Percentiles rank a stretch among this genome's conserved stretches.
phyloP scores from a whole-genome alignment of 306 rosid genomes.

The Vicia faba region DNA sequence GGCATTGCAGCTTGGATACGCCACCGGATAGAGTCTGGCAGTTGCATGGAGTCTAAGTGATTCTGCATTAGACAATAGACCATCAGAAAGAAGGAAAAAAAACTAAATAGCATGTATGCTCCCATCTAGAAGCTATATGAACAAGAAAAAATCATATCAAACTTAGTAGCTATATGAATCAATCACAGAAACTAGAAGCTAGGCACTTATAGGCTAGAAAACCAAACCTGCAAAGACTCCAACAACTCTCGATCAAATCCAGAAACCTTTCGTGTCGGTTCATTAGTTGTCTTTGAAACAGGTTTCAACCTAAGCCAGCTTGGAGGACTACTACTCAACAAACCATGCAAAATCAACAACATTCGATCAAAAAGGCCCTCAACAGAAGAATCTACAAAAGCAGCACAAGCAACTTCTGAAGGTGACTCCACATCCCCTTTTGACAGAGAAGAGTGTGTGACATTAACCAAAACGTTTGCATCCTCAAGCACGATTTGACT shows the following conservation, averaged over 20 bases:
- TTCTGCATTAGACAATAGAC: slow-evolving; percentile 52
- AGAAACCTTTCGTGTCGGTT: slow-evolving; percentile 52
- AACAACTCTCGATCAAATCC: slow-evolving; percentile 71
- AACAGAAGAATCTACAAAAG: slow-evolving; percentile 51
- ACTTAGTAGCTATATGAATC: slow-evolving; percentile 5
- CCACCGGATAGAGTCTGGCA: slow-evolving; percentile 79
- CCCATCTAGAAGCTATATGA: neutral
- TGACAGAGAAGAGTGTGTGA: slow-evolving; percentile 45
- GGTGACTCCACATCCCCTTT: slow-evolving; percentile 66
- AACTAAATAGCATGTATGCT: neutral
- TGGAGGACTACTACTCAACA: slow-evolving; percentile 74
- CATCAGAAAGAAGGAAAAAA: slow-evolving; percentile 18
- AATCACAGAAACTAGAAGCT: slow-evolving; percentile 24
- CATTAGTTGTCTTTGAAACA: slow-evolving; percentile 53
- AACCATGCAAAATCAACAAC: slow-evolving; percentile 80
- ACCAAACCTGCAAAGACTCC: slow-evolving; percentile 79
- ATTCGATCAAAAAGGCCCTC: slow-evolving; percentile 73
- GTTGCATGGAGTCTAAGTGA: slow-evolving; percentile 71
- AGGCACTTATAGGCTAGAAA: slow-evolving; percentile 22
- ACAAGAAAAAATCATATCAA: neutral
- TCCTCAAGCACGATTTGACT: slow-evolving; percentile 80
- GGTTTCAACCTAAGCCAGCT: slow-evolving; percentile 72
- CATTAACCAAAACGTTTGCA: slow-evolving; percentile 44
- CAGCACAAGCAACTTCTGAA: slow-evolving; percentile 55
- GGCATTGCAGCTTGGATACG: slow-evolving; percentile 98